Conservation (phyloP, 306 rosid genomes). For the Inga laurina region DNA sequence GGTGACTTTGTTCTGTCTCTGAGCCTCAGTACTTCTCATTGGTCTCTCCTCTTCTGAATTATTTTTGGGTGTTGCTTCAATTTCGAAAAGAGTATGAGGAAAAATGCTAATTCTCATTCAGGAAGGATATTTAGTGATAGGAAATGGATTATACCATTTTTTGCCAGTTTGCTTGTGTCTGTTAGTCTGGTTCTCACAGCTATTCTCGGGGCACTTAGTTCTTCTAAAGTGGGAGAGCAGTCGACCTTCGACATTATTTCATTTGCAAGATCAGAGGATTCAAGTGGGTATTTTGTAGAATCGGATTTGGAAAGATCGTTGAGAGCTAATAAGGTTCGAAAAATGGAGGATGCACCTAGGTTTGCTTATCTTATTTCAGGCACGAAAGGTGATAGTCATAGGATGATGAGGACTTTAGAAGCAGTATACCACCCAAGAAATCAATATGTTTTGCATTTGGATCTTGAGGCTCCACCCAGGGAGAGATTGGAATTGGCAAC, state of each 20-base stretch:
- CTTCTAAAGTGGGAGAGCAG: constrained; percentile 57
- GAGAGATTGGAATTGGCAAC: constrained; percentile 91
- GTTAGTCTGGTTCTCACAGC: constrained; percentile 64
- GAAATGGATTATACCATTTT: constrained; percentile 83
- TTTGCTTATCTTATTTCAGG: constrained; percentile 96
- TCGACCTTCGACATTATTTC: constrained; percentile 58
- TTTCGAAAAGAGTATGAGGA: constrained; percentile 74
- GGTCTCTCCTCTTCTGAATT: constrained; percentile 17
- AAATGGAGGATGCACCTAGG: constrained; percentile 62
- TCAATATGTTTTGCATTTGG: constrained; percentile 87
- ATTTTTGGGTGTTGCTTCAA: constrained; percentile 44
- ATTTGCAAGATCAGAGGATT: constrained; percentile 56
- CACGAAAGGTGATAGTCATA: constrained; percentile 90
- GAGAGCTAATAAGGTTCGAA: constrained; percentile 31
- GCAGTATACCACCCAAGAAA: constrained; percentile 96
- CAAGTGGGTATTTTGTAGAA: constrained; percentile 69
- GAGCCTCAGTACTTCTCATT: constrained; percentile 30
- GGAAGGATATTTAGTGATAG: constrained; percentile 83
- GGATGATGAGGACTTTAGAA: constrained; percentile 93
- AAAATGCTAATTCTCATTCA: constrained; percentile 68
- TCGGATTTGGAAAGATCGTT: constrained; percentile 55
- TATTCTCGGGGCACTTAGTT: constrained; percentile 54
- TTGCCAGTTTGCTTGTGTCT: constrained; percentile 76
- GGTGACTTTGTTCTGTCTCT: constrained; percentile 39
- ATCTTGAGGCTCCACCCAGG: constrained; percentile 98